These are phyloP conservation scores for Begonia masoniana DNA, from an alignment of 306 rosid genomes.

Conservation along the genomic window DNA sequence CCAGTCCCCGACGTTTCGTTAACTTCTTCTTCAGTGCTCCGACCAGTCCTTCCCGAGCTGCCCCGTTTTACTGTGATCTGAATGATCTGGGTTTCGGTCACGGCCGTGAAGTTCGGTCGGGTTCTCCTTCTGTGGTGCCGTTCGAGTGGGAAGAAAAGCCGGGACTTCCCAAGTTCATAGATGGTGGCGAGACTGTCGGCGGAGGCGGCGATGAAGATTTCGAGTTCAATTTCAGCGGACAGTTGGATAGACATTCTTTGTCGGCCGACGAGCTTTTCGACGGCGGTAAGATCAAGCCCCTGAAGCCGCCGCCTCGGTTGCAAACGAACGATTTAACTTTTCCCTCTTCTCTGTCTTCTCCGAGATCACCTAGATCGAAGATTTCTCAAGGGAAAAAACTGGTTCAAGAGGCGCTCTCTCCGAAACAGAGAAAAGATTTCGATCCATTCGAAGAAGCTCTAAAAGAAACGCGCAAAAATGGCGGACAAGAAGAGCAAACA, in stretches of 20 bases:
- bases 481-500: conserved; percentile 1
- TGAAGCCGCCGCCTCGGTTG: conserved; percentile 41
- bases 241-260: conserved; percentile 17
- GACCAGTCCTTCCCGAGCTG: conserved; percentile 51
- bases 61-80: conserved; percentile 24
- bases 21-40: conserved; percentile 76
- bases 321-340: conserved; percentile 8
- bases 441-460: conserved; percentile 42
- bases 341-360: conserved; percentile 4
- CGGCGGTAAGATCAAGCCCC: conserved; percentile 56
- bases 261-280: conserved; percentile 72
- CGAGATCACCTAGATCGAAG: conserved; percentile 3
- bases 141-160: conserved; percentile 52
- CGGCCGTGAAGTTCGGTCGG: conserved; percentile 1
- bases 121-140: conserved; percentile 29
- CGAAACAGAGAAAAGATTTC: conserved; percentile 18
- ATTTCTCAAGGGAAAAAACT: conserved; percentile 21
- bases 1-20: conserved; percentile 64
- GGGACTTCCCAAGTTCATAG: conserved; percentile 30
- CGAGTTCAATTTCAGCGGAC: conserved; percentile 29
- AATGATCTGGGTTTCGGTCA: conserved; percentile 3
- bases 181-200: neutral
- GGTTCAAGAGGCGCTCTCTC: conserved; percentile 28
- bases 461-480: conserved; percentile 20
- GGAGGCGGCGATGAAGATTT: conserved; percentile 15